phyloP scores from a whole-genome alignment of 768 basidiomycete species.

The Boletus barrowsii region DNA sequence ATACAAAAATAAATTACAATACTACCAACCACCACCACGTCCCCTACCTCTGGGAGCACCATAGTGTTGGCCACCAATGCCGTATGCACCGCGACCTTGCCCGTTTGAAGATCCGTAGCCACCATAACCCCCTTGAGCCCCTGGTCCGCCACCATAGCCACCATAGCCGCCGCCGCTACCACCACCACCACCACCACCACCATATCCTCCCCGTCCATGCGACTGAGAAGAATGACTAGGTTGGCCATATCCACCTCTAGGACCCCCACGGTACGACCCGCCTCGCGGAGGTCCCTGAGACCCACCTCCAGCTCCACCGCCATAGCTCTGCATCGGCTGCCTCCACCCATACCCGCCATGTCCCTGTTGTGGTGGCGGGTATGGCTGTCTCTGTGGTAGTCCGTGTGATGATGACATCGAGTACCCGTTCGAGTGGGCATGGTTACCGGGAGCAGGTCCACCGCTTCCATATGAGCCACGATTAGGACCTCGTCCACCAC shows the following conservation, averaged over 20 bases:
- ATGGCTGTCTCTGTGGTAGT: constrained; percentile 16
- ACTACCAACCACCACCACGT: constrained; percentile 43
- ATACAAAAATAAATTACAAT: constrained; percentile 32
- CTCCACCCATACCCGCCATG: constrained; percentile 34
- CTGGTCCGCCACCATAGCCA: constrained; percentile 12
- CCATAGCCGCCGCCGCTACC: neutral
- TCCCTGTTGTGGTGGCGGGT: constrained; percentile 21
- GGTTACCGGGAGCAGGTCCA: neutral
- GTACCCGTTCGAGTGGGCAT: constrained; percentile 20
- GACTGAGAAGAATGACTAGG: constrained; percentile 17
- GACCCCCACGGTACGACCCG: constrained; percentile 25
- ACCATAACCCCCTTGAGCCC: constrained; percentile 29
- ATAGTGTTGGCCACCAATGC: constrained; percentile 30
- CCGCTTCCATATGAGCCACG: constrained; percentile 24
- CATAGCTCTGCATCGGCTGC: constrained; percentile 31
- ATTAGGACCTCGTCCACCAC: constrained; percentile 29
- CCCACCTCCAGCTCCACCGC: constrained; percentile 27
- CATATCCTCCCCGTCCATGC: constrained; percentile 28
- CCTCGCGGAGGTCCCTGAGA: constrained; percentile 26
- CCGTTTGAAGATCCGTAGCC: constrained; percentile 30
- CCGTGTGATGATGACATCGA: constrained; percentile 20
- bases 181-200: constrained; percentile 15
- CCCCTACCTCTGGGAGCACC: constrained; percentile 45
- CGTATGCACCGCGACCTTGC: constrained; percentile 40
- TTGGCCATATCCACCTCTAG: constrained; percentile 26